Base-by-base conservation (phyloP, 371 early-diverging fungal species). In the Mucor ambiguus region DNA sequence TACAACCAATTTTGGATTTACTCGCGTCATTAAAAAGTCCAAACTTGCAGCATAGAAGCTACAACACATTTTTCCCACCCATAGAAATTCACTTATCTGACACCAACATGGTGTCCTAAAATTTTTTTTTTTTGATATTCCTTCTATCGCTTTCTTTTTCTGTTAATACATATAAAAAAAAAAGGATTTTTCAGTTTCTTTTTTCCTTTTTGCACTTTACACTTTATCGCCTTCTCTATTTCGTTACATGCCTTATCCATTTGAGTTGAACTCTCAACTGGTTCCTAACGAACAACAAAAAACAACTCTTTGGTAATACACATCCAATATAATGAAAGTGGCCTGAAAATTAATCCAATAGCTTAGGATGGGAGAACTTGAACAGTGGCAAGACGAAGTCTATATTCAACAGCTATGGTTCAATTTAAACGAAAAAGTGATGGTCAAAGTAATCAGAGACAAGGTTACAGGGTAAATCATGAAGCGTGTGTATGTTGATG, bases 401-500 rank as follows among this genome's bases (percentile, higher is more conserved):
- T 90, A 80, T 69, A 81, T 93, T 60, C 76, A 84, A 28, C 82
- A 85, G 67, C 60, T 88, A 10, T 93, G 92, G 93, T 87, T 77
- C 24, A 75, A 70, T 43, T 55, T 87, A 28, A 89, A 89, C 33
- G 87, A 90, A 66, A 60, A 72, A 38, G 92, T 92, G 8, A 75
- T 85, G 7, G 94, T 94, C 41, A 96, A 96, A 78, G 87, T 92
- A 76, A 93, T 96, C 78, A 85, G 91, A 33, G 93, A 96, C 74
- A 91, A 90, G 63, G 52, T 80, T 57, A 86, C 92, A 26, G 87
- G 89, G 92, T 86, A 82, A 67, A 41, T n/a, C n/a, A 35, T 30
- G 22, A n/a, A 35, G 4, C 29, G 12, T 20, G 18, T 14, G 16
- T 28, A 7, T 63, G 32, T 58, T 8, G 20, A 14, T 37, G n/a